Percentiles rank a stretch among this genome's conserved stretches.
Conservation (phyloP, 768 basidiomycete species). For the Termitomyces sp. region DNA sequence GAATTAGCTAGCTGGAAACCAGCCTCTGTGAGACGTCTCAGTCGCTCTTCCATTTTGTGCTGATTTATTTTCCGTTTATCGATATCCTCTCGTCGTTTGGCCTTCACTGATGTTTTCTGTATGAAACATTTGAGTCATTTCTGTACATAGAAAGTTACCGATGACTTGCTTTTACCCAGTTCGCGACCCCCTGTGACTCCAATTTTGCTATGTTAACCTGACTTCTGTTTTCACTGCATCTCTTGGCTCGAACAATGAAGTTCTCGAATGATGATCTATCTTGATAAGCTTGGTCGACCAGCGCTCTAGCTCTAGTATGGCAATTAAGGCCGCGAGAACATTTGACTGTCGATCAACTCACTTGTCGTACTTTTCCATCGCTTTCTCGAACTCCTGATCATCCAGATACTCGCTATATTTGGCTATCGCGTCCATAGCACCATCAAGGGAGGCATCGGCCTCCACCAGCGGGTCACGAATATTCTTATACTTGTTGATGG, state of each 20-base stretch:
- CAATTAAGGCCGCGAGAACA: neutral
- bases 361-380: neutral
- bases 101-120: neutral
- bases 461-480: neutral
- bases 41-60: neutral
- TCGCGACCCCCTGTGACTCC: neutral
- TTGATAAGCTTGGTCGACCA: neutral
- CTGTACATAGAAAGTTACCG: neutral
- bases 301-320: neutral
- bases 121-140: neutral
- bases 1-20: neutral
- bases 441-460: neutral
- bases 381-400: neutral
- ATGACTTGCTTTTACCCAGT: neutral
- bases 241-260: neutral
- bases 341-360: neutral
- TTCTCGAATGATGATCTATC: neutral
- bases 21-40: too few relatives aligned
- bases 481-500: neutral
- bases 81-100: neutral
- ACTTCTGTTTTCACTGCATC: neutral
- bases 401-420: neutral
- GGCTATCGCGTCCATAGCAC: neutral
- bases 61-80: neutral
- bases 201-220: neutral